Base-by-base conservation (phyloP, 139 green algal species). In the Spirogloea muscicola region DNA sequence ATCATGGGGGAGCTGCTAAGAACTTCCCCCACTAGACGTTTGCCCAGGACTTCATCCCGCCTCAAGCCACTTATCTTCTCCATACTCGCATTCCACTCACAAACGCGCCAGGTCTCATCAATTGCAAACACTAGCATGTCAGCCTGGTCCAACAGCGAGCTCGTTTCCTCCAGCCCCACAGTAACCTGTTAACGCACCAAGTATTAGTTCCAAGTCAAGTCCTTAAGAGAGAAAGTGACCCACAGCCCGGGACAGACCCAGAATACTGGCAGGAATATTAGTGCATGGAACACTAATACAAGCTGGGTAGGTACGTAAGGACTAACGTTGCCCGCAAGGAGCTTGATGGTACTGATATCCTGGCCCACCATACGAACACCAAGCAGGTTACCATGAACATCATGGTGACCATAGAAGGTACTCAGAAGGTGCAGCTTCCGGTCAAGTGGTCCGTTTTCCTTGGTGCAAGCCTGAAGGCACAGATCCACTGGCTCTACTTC, bases 51-150 rank as follows among this genome's bases (percentile, higher is more conserved):
- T 21, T 37, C 25, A 31, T 78, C 70, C 18, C 57, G 29, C 33
- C 33, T 25, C 43, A 78, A 34, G 33, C 70, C 70, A 9, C 29
- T 73, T 2, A 44, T 39, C 13, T 21, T 25, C 36, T 71, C 57
- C 70, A 78, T 78, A 21, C 33, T 41, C n/a, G 70, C n/a, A 33
- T 78, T 78, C 58, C 57, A 78, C 10, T 78, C 70, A 9, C 37
- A 33, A 25, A 78, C 70, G 13, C 58, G 58, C 42, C 70, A 57
- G 43, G 16, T 36, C 58, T 59, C 58, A 48, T 78, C 70, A 10
- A 59, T 48, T 1, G 48, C 64, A 74, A 78, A 78, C 21, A 74
- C 65, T n/a, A 74, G 27, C 16, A 74, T 31, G 49, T 74, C 46
- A 25, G 65, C 65, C 49, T 46, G 51, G 44, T 74, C 65, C 44